Evolutionary conservation across 2,329 filamentous ascomycete species (phyloP).

Genomic region (Apiospora saccharicola): DNA sequence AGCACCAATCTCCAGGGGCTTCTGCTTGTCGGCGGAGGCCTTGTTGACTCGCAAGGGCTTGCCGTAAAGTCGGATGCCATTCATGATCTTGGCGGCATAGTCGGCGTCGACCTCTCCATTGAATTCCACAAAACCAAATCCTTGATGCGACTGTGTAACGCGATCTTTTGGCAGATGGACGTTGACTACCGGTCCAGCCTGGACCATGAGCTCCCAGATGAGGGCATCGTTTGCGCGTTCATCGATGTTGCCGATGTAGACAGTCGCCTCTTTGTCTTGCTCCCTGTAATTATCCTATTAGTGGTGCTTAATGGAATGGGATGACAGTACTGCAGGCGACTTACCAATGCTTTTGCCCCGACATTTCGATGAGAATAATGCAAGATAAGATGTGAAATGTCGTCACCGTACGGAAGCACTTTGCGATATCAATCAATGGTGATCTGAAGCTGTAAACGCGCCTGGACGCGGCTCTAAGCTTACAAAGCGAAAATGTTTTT

Average conservation of each 20-base stretch:
- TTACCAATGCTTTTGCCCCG: constrained; percentile 49
- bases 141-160: constrained; percentile 95
- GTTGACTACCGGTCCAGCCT: constrained; percentile 96
- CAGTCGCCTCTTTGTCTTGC: constrained; percentile 97
- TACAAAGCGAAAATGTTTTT: constrained; percentile 24
- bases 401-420: not conserved
- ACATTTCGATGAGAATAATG: constrained; percentile 39
- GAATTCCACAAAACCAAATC: constrained; percentile 99
- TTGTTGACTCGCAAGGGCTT: constrained; percentile 98
- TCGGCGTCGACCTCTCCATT: constrained; percentile 94
- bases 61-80: constrained; percentile 89
- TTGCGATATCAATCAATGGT: not conserved
- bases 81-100: constrained; percentile 96
- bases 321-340: not conserved
- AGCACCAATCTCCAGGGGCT: constrained; percentile 90
- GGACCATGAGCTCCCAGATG: constrained; percentile 97
- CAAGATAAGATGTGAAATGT: not conserved
- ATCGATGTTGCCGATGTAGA: constrained; percentile 98
- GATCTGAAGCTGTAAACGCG: not conserved
- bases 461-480: constrained; percentile 19
- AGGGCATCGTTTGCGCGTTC: constrained; percentile 91
- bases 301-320: constrained; percentile 28
- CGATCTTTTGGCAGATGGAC: constrained; percentile 98
- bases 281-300: constrained; percentile 66
- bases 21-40: constrained; percentile 89